These are phyloP conservation scores for Mucuna pruriens DNA, from an alignment of 306 rosid genomes.

Conservation along the genomic window DNA sequence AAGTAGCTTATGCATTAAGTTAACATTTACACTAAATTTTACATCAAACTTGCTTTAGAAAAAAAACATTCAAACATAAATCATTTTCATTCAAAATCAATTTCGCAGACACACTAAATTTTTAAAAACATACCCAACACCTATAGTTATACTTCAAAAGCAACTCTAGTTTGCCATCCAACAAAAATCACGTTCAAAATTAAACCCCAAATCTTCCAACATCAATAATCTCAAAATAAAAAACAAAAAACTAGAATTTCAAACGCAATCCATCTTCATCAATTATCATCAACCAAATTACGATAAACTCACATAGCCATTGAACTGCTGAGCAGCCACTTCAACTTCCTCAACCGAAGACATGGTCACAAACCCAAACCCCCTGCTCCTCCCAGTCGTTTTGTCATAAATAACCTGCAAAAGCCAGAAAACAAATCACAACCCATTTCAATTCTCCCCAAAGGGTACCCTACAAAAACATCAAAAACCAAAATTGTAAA, in stretches of 20 bases:
- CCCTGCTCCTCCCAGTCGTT: slow-evolving; percentile 90
- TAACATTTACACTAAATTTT: background rate
- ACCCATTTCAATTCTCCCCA: background rate
- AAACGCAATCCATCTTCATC: background rate
- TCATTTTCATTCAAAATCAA: background rate
- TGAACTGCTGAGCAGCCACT: slow-evolving; percentile 79
- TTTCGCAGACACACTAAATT: background rate
- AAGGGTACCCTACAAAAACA: background rate
- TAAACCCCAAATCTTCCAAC: background rate
- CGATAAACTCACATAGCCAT: slow-evolving; percentile 81
- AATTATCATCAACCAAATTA: background rate
- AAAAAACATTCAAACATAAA: background rate
- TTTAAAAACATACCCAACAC: background rate
- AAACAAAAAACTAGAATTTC: background rate
- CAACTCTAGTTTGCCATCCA: background rate
- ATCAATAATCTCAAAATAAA: background rate
- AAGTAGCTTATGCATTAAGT: background rate
- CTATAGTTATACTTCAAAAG: background rate
- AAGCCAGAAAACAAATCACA: background rate
- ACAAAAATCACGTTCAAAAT: background rate
- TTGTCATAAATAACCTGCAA: slow-evolving; percentile 85
- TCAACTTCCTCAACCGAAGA: slow-evolving; percentile 69
- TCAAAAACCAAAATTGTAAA: background rate
- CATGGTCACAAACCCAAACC: slow-evolving; percentile 97
- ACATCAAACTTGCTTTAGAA: background rate